Evolutionary conservation across 106 monocot genomes (phyloP).

Genomic region (Triglochin maritima): DNA sequence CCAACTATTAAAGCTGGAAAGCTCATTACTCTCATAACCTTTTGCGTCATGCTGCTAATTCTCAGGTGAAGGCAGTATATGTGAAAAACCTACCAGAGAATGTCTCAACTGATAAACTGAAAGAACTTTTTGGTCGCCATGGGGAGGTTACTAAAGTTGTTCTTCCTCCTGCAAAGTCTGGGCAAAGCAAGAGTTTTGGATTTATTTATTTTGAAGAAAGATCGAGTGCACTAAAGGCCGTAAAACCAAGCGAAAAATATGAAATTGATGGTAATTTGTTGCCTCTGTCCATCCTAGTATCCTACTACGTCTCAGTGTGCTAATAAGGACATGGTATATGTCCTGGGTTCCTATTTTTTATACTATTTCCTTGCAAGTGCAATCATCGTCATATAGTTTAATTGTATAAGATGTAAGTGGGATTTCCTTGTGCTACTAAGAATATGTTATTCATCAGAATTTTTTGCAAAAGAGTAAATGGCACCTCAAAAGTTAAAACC

Average conservation of each 20-base stretch:
- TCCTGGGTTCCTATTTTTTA: no score
- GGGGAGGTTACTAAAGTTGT: conserved; percentile 94
- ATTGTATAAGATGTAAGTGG: no score
- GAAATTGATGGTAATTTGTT: conserved; percentile 77
- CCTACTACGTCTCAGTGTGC: no score
- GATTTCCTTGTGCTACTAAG: no score
- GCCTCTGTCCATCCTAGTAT: background rate
- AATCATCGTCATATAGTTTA: no score
- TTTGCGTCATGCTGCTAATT: background rate
- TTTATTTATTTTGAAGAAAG: conserved; percentile 97
- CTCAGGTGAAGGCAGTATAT: conserved; percentile 87
- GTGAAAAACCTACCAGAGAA: conserved; percentile 90
- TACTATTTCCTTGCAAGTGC: no score
- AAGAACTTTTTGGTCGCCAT: conserved; percentile 76
- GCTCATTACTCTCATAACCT: no score
- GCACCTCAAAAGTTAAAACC: no score
- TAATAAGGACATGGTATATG: no score
- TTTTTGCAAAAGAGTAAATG: no score
- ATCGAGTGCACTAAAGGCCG: conserved; percentile 90
- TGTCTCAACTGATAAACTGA: conserved; percentile 61
- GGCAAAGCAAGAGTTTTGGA: conserved; percentile 75
- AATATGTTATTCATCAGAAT: no score
- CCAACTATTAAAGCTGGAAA: no score
- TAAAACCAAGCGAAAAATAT: conserved; percentile 80
- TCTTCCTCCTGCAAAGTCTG: conserved; percentile 68